phyloP scores from a whole-genome alignment of 257 asterid genomes.

The Solanum commersonii region DNA sequence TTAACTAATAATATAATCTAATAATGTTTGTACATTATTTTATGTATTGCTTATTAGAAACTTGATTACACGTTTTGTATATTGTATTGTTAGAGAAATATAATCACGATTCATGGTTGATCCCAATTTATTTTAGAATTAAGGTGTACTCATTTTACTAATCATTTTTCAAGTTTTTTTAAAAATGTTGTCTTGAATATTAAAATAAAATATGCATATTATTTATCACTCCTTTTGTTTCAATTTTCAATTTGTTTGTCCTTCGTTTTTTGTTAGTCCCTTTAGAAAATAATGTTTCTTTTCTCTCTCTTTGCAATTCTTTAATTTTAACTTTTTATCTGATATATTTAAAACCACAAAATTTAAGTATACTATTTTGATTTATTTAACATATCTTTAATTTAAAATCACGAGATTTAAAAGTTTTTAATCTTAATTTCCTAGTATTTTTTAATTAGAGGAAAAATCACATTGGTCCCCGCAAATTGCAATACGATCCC shows the following conservation, averaged over 20 bases:
- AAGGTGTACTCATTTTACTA: neutral
- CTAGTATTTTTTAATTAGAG: neutral
- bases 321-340: neutral
- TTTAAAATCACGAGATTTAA: neutral
- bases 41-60: neutral
- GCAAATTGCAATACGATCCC: neutral
- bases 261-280: neutral
- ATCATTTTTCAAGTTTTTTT: neutral
- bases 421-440: neutral
- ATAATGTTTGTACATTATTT: neutral
- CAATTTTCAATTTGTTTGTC: neutral
- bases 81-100: neutral
- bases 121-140: neutral
- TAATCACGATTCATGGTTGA: neutral
- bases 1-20: neutral
- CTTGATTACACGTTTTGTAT: neutral
- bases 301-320: neutral
- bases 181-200: neutral
- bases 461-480: neutral
- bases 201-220: neutral
- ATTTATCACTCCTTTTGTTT: rapidly evolving
- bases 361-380: too few species aligned
- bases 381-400: neutral
- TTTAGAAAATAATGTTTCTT: neutral
- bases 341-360: neutral